phyloP scores from a whole-genome alignment of 2,329 filamentous ascomycete species.

The Peltaster fructicola region DNA sequence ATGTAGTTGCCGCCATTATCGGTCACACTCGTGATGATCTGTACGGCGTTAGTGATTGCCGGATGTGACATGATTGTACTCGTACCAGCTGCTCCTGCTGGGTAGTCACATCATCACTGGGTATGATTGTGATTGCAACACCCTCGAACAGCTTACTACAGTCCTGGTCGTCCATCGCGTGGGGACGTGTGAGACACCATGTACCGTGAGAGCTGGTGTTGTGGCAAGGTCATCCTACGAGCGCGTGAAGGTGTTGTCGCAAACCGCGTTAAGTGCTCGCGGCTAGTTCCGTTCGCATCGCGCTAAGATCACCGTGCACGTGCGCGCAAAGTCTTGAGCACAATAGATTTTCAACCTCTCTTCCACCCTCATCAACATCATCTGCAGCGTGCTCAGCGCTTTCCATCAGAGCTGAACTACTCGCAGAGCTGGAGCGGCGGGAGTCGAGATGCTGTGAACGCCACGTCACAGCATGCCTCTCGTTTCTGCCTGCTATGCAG shows the following conservation, averaged over 20 bases:
- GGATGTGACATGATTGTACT: constrained; percentile 1
- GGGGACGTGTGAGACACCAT: neutral
- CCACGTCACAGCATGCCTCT: neutral
- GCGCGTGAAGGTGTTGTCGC: neutral
- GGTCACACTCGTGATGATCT: constrained; percentile 5
- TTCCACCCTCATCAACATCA: too few relatives aligned
- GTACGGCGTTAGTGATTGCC: neutral
- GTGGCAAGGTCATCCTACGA: neutral
- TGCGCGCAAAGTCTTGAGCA: too few relatives aligned
- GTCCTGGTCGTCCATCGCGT: constrained; percentile 1
- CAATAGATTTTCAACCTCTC: too few relatives aligned
- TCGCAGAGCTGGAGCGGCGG: constrained; percentile 1
- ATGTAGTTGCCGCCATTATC: constrained; percentile 28
- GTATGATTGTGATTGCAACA: constrained; percentile 26
- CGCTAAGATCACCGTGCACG: too few relatives aligned
- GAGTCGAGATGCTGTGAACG: neutral
- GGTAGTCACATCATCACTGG: constrained; percentile 19
- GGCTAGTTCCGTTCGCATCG: too few relatives aligned
- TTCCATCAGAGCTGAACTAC: neutral
- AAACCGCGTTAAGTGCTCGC: too few relatives aligned
- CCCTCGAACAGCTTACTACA: constrained; percentile 19
- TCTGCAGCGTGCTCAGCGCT: neutral
- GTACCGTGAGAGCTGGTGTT: neutral
- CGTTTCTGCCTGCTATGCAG: neutral
- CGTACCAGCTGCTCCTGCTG: constrained; percentile 7